phyloP scores from a whole-genome alignment of 2,329 filamentous ascomycete genomes.

The Microdochium bolleyi region DNA sequence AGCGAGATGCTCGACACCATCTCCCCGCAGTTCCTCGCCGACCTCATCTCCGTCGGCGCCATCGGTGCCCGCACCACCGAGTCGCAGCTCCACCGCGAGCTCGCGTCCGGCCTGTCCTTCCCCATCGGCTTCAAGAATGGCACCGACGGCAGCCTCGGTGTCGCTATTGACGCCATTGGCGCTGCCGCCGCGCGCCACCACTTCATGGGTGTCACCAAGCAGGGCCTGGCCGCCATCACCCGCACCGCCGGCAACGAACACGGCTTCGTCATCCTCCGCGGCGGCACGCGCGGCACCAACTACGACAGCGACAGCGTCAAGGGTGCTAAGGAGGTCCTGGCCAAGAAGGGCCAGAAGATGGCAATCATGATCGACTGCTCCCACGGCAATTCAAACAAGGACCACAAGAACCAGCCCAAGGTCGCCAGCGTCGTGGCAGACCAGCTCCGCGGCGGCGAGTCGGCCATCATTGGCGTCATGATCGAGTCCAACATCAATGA shows the following conservation, averaged over 20 bases:
- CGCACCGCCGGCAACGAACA: conserved; percentile 91
- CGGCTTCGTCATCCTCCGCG: conserved; percentile 92
- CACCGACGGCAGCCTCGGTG: conserved; percentile 82
- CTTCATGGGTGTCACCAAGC: conserved; percentile 98
- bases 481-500: conserved; percentile 98
- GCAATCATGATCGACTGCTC: conserved; percentile 99
- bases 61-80: conserved; percentile 96
- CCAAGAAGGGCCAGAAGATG: conserved; percentile 75
- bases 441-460: conserved; percentile 81
- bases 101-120: conserved; percentile 92
- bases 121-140: conserved; percentile 99
- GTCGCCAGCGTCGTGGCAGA: conserved; percentile 76
- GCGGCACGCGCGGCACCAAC: conserved; percentile 88
- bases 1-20: conserved; percentile 99
- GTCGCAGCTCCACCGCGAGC: conserved; percentile 90
- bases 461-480: conserved; percentile 91
- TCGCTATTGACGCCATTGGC: conserved; percentile 94
- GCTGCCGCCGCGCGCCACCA: conserved; percentile 80
- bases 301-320: conserved; percentile 81
- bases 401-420: conserved; percentile 95
- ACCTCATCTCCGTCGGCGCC: conserved; percentile 89
- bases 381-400: conserved; percentile 95
- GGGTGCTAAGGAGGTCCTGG: conserved; percentile 67
- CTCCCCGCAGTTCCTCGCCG: conserved; percentile 93
- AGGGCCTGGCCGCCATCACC: conserved; percentile 90